Evolutionary conservation across 2,329 filamentous ascomycete genomes (phyloP), one percentile per base, ranked within the genome.

Genomic region (Phyllosticta citribraziliensis): DNA sequence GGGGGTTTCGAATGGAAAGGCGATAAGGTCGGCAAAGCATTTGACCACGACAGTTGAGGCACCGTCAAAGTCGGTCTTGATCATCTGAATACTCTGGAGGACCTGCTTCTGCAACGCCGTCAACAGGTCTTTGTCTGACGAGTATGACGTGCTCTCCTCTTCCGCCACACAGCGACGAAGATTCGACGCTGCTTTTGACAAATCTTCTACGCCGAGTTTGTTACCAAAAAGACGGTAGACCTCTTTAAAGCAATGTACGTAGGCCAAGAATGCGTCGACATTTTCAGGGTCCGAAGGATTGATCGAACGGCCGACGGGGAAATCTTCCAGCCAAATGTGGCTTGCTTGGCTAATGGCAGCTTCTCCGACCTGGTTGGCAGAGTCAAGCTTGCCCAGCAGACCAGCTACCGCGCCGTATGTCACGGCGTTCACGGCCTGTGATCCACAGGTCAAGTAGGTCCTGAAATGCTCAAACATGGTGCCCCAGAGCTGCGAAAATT

Each of bases 201-300:
- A 83, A 55, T 83, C 81, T 2, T 84, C 79, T 0, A 83, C 76
- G 10, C 82, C 81, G 20, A 96, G 76, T 17, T 84, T 81, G 8
- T 79, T 75, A 62, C 87, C 81, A 55, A 91, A 84, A 5, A 97
- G 81, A 0, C 84, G 82, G 69, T 96, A 96, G 1, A 97, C 80
- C 66, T 94, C 87, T 61, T 85, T 79, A 51, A 94, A 82, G 1
- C 88, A 82, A 22, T 86, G 82, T 1, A 94, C 83, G 75, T 96
- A 97, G n/a, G 91, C 88, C 30, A 89, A 77, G n/a, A 93, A 82
- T 11, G 89, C 91, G 61, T 87, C 86, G 70, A 96, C 90, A 66
- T 94, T 95, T 12, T 69, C 70, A 10, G 40, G 14, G 2, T 52
- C 56, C 3, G 55, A 53, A 8, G 40, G 40, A n/a, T 24, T 55